Evolutionary conservation across 805 yeast species (phyloP).

Genomic region (Cyberlindnera maritima): DNA sequence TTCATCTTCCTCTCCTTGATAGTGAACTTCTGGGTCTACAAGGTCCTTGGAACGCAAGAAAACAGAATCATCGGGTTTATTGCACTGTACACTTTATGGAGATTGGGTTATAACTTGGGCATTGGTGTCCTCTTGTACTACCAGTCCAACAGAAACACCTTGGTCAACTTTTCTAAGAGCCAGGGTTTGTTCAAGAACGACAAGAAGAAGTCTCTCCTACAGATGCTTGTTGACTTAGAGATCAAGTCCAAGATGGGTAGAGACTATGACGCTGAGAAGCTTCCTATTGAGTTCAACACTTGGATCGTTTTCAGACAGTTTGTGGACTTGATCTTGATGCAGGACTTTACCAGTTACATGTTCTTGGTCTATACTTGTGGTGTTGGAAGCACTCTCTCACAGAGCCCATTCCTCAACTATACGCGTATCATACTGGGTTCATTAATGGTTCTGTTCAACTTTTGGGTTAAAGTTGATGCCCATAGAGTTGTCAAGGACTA

Average conservation of each 20-base stretch:
- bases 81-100: conserved; percentile 66
- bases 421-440: conserved; percentile 59
- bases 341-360: conserved; percentile 74
- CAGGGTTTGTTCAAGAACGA: conserved; percentile 42
- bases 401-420: conserved; percentile 41
- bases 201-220: conserved; percentile 32
- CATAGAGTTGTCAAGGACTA: conserved; percentile 85
- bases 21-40: conserved; percentile 34
- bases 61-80: conserved; percentile 37
- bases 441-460: conserved; percentile 62
- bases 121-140: conserved; percentile 65
- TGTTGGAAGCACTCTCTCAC: conserved; percentile 36
- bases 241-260: conserved; percentile 44
- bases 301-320: conserved; percentile 79
- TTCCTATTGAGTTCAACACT: conserved; percentile 76
- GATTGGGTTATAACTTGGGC: conserved; percentile 75
- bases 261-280: conserved; percentile 33
- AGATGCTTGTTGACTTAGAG: conserved; percentile 44
- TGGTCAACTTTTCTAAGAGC: conserved; percentile 51
- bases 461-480: conserved; percentile 85
- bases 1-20: conserved; percentile 47
- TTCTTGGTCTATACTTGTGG: conserved; percentile 47
- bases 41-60: conserved; percentile 23
- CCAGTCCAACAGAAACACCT: conserved; percentile 57
- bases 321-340: conserved; percentile 81